Conservation (phyloP, 1,139 yeast species). For the Insectozyma bohioensis region DNA sequence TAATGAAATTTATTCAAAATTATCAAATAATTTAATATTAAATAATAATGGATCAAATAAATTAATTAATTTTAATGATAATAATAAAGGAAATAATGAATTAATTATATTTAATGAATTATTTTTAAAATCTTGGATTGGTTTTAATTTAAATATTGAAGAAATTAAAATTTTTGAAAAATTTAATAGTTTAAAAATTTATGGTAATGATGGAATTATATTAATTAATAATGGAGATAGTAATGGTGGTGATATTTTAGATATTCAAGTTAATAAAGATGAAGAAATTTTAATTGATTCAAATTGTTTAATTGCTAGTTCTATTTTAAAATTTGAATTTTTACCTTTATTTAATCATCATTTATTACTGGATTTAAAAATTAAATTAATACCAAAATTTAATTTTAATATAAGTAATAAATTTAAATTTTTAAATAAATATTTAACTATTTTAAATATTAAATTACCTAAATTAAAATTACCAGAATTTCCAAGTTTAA, state of each 20-base stretch:
- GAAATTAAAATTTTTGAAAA: conserved; percentile 18
- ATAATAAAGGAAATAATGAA: conserved; percentile 24
- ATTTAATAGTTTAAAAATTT: conserved; percentile 21
- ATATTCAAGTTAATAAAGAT: conserved; percentile 26
- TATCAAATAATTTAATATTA: conserved; percentile 34
- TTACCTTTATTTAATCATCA: conserved; percentile 3
- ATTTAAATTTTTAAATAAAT: too few relatives aligned
- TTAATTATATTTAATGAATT: conserved; percentile 29
- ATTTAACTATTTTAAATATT: too few relatives aligned
- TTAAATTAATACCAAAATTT: neutral
- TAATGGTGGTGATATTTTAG: conserved; percentile 33
- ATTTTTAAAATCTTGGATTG: conserved; percentile 47
- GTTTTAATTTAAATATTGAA: conserved; percentile 30
- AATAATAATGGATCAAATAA: conserved; percentile 25
- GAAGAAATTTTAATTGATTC: conserved; percentile 39
- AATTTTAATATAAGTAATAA: too few relatives aligned
- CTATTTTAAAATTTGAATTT: neutral
- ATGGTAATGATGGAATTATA: conserved; percentile 40
- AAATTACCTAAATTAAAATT: too few relatives aligned
- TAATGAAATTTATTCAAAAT: neutral
- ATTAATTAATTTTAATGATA: conserved; percentile 31
- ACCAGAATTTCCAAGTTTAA: too few relatives aligned
- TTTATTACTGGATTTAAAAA: too few relatives aligned
- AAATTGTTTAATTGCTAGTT: conserved; percentile 32
- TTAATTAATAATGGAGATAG: conserved; percentile 14